Evolutionary conservation across 441 rosid genomes (phyloP).

Genomic region (Erysimum cheiri): DNA sequence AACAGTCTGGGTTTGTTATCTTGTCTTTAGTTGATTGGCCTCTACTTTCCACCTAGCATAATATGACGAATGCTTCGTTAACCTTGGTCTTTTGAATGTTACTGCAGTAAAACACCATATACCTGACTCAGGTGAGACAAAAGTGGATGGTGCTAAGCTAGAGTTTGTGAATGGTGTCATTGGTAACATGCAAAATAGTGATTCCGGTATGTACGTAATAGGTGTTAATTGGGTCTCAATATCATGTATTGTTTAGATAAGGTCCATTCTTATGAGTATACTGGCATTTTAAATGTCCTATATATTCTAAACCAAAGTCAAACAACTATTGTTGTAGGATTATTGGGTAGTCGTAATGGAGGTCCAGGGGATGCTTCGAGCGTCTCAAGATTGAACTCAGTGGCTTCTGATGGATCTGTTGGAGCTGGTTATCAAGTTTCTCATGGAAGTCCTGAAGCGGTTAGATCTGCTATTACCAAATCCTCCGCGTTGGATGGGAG

Average conservation of each 20-base stretch:
- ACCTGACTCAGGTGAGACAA: conserved; percentile 32
- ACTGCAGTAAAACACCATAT: conserved; percentile 1
- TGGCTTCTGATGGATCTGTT: conserved; percentile 34
- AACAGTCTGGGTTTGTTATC: conserved; percentile 48
- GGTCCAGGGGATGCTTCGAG: conserved; percentile 32
- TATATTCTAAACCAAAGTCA: conserved; percentile 14
- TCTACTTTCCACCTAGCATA: conserved; percentile 28
- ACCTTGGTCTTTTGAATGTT: conserved; percentile 4
- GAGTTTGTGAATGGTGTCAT: conserved; percentile 43
- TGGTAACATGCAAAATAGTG: conserved; percentile 10
- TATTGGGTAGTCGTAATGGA: conserved; percentile 40
- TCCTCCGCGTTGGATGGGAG: conserved; percentile 26
- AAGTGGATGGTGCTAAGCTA: conserved; percentile 26
- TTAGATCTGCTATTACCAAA: conserved; percentile 34
- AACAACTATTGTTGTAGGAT: conserved; percentile 42
- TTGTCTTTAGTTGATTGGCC: conserved; percentile 1
- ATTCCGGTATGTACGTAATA: conserved; percentile 33
- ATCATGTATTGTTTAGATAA: conserved; percentile 3
- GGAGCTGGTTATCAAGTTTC: conserved; percentile 27
- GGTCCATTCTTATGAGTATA: conserved; percentile 1
- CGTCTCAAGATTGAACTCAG: conserved; percentile 17
- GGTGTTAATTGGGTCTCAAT: neutral
- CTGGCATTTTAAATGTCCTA: neutral
- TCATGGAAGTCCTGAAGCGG: conserved; percentile 43
- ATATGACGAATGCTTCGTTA: conserved; percentile 7